Percentiles rank a stretch among this genome's conserved stretches.
These are phyloP conservation scores for Hypomyces perniciosus DNA, from an alignment of 2,329 filamentous ascomycete species.

Conservation along the genomic window DNA sequence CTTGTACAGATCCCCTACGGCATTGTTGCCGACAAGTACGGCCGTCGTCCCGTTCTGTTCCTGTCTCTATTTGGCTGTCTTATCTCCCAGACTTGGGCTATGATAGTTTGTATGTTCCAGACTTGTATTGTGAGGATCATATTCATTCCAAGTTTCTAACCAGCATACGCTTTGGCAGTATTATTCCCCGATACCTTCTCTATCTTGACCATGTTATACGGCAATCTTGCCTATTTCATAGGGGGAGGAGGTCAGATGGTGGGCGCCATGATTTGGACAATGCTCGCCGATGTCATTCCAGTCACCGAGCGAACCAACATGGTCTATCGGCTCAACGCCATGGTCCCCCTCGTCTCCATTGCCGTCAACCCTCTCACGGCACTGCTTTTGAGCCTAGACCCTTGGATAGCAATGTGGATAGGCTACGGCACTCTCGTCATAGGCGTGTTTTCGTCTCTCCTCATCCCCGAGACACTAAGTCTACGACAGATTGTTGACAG, in stretches of 20 bases:
- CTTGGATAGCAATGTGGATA: slow-evolving; percentile 36
- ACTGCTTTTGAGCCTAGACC: slow-evolving; percentile 31
- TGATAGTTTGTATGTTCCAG: slow-evolving; percentile 26
- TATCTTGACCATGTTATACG: slow-evolving; percentile 33
- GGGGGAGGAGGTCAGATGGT: slow-evolving; percentile 36
- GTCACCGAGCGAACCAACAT: slow-evolving; percentile 31
- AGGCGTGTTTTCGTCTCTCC: slow-evolving; percentile 23
- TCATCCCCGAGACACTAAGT: slow-evolving; percentile 39
- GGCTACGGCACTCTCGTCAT: slow-evolving; percentile 26
- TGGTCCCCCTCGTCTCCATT: slow-evolving; percentile 33
- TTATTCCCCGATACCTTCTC: slow-evolving; percentile 33
- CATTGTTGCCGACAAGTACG: slow-evolving; percentile 41
- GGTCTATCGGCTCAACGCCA: slow-evolving; percentile 35
- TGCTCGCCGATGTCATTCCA: slow-evolving; percentile 38
- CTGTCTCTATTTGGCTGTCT: slow-evolving; percentile 28
- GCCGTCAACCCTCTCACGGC: slow-evolving; percentile 36
- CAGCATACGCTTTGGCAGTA: slow-evolving; percentile 21
- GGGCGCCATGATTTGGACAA: slow-evolving; percentile 40
- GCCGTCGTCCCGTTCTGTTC: slow-evolving; percentile 36
- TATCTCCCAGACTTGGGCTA: slow-evolving; percentile 23
- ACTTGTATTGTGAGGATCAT: not conserved
- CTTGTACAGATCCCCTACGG: slow-evolving; percentile 41
- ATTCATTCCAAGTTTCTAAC: not conserved
- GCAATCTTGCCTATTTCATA: slow-evolving; percentile 31
- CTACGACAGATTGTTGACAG: slow-evolving; percentile 26